These are phyloP conservation scores for Colletotrichum neosansevieriae DNA, from an alignment of 2,329 filamentous ascomycete genomes.

Conservation along the genomic window DNA sequence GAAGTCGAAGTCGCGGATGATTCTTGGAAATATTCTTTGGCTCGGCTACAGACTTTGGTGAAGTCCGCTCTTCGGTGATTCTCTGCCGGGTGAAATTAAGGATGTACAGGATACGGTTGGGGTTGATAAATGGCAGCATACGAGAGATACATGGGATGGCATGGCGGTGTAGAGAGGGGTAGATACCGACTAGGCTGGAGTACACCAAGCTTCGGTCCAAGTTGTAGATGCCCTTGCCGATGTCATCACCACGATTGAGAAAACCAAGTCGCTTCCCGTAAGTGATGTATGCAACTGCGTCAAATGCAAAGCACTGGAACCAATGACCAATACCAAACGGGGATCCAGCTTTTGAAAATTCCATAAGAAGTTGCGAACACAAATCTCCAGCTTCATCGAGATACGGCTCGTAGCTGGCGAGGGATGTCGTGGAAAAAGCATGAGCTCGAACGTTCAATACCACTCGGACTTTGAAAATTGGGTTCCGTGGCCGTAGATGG, in stretches of 20 bases:
- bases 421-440: conserved; percentile 60
- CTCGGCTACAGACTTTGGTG: conserved; percentile 32
- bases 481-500: conserved; percentile 49
- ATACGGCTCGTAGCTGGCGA: conserved; percentile 62
- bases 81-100: conserved; percentile 49
- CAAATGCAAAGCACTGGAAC: conserved; percentile 62
- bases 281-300: conserved; percentile 65
- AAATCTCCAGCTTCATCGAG: conserved; percentile 61
- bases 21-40: conserved; percentile 49
- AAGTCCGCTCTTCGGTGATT: conserved; percentile 46
- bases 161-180: conserved; percentile 52
- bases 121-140: conserved; percentile 44
- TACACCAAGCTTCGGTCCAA: conserved; percentile 53
- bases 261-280: conserved; percentile 56
- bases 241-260: conserved; percentile 59
- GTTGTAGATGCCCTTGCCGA: conserved; percentile 55
- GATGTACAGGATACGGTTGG: conserved; percentile 35
- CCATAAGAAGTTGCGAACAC: conserved; percentile 51
- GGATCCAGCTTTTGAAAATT: conserved; percentile 48
- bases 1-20: conserved; percentile 51
- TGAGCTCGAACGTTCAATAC: conserved; percentile 47
- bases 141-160: conserved; percentile 48
- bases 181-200: conserved; percentile 56
- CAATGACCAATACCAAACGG: conserved; percentile 55
- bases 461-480: conserved; percentile 52